A percentile compares a stretch with the other conserved stretches of the same genome.
Evolutionary conservation across 441 rosid species (phyloP).

Genomic region (Mallotus japonicus): DNA sequence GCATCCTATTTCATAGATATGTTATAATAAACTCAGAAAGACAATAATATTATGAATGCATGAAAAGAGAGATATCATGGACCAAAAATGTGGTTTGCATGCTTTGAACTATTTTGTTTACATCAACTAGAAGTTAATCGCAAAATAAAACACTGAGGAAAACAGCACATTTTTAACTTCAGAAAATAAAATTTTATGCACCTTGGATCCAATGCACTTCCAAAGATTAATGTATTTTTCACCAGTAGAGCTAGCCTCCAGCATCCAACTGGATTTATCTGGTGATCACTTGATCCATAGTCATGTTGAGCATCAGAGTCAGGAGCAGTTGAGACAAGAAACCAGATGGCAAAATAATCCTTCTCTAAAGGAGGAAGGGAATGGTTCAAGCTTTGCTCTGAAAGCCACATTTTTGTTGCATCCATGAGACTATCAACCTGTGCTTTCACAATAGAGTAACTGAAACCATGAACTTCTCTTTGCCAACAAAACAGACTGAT

Average conservation of each 20-base stretch:
- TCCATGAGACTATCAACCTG: conserved; percentile 45
- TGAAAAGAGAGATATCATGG: neutral
- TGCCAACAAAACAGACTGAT: conserved; percentile 58
- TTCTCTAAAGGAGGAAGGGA: conserved; percentile 42
- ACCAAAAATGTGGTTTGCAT: neutral
- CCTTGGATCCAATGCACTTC: conserved; percentile 68
- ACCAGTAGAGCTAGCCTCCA: conserved; percentile 85
- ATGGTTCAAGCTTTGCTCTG: conserved; percentile 35
- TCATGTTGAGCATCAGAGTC: conserved; percentile 37
- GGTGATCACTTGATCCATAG: conserved; percentile 31
- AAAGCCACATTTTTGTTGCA: conserved; percentile 47
- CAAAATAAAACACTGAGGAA: neutral
- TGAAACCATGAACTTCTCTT: conserved; percentile 32
- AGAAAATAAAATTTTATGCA: conserved; percentile 26
- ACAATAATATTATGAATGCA: neutral
- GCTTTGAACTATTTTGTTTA: neutral
- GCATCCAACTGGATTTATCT: conserved; percentile 32
- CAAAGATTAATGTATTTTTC: conserved; percentile 54
- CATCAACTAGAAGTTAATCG: neutral
- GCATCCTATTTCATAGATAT: neutral
- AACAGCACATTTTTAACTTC: neutral
- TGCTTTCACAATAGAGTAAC: conserved; percentile 37
- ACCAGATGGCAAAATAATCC: conserved; percentile 70
- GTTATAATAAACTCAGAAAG: neutral
- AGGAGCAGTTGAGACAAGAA: conserved; percentile 52